Evolutionary conservation across 2,329 filamentous ascomycete genomes (phyloP).

Genomic region (Teratosphaeria destructans): DNA sequence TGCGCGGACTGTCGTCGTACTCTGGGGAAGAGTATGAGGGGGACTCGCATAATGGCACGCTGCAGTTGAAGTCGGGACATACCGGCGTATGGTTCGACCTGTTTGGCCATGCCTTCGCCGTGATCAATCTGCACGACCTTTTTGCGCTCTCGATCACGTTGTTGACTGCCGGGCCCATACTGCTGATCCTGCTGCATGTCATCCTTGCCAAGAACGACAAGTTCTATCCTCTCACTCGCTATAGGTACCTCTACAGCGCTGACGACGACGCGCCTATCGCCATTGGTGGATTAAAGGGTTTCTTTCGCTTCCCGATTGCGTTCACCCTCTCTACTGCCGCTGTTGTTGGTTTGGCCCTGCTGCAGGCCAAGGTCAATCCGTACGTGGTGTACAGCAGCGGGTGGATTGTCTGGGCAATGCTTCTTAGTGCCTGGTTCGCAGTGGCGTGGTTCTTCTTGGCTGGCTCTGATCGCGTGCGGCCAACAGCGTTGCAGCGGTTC

Average conservation of each 20-base stretch:
- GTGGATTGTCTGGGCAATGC: conserved; percentile 80
- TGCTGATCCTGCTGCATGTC: conserved; percentile 59
- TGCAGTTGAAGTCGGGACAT: conserved; percentile 40
- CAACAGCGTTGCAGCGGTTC: conserved; percentile 73
- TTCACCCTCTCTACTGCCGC: conserved; percentile 56
- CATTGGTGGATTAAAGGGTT: conserved; percentile 67
- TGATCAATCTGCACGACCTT: conserved; percentile 69
- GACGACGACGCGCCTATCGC: conserved; percentile 49
- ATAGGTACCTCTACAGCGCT: conserved; percentile 49
- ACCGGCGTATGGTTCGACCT: conserved; percentile 89
- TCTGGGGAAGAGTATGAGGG: conserved; percentile 57
- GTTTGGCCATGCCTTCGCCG: conserved; percentile 67
- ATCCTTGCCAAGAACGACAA: conserved; percentile 63
- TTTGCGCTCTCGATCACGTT: conserved; percentile 82
- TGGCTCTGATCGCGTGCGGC: conserved; percentile 67
- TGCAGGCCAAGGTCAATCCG: conserved; percentile 76
- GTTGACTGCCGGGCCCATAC: conserved; percentile 66
- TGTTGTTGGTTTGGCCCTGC: conserved; percentile 61
- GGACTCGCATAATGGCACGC: conserved; percentile 44
- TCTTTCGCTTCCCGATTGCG: conserved; percentile 74
- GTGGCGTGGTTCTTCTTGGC: conserved; percentile 73
- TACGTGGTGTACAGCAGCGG: conserved; percentile 82
- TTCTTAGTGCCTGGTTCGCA: conserved; percentile 69
- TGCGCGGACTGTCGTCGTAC: conserved; percentile 59
- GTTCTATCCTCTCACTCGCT: conserved; percentile 75